Evolutionary conservation across 768 basidiomycete species (phyloP), one percentile per base, ranked within the genome.

Genomic region (Infundibulicybe gibba): DNA sequence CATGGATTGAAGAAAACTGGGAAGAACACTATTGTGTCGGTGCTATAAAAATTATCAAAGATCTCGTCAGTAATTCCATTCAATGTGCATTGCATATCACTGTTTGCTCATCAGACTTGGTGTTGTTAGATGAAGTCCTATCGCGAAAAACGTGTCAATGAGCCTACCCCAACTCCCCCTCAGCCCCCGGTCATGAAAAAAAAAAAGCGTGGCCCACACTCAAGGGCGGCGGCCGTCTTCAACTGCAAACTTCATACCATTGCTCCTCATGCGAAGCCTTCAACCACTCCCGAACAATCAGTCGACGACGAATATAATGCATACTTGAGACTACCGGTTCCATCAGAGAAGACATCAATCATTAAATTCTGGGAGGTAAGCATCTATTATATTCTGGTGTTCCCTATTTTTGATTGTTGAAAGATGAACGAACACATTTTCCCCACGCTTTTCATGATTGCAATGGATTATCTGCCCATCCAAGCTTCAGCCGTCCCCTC

Each of bases 1-100:
- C 40, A 0, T 58, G 57, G 57, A 48, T 58, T 21, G 2, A 37
- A 17, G 40, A 49, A 16, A 44, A 56, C 34, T 58, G 57, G 57
- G 54, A 41, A 12, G n/a, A 42, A 12, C 32, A 46, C 13, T 54
- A 40, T 17, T 16, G 49, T 19, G 34, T 17, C 16, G 40, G 49
- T 2, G 49, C 54, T 17, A 47, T 48, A 31, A 37, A 31, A n/a
- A 41, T 40, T 6, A 50, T 58, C 8, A 3, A 25, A 25, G 45
- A 51, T 44, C 15, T 41, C 40, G n/a, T n/a, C 46, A n/a, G 54
- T 53, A 48, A 32, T 52, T 38, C 21, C 14, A 4, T n/a, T 6
- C 3, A 19, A n/a, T 38, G 4, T 38, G 35, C 33, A 34, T 15
- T n/a, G n/a, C n/a, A n/a, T 15, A 10, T n/a, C 10, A 38, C 6